Conservation (phyloP, 2,329 filamentous ascomycete genomes). For the Ophiocordyceps camponoti-floridani region DNA sequence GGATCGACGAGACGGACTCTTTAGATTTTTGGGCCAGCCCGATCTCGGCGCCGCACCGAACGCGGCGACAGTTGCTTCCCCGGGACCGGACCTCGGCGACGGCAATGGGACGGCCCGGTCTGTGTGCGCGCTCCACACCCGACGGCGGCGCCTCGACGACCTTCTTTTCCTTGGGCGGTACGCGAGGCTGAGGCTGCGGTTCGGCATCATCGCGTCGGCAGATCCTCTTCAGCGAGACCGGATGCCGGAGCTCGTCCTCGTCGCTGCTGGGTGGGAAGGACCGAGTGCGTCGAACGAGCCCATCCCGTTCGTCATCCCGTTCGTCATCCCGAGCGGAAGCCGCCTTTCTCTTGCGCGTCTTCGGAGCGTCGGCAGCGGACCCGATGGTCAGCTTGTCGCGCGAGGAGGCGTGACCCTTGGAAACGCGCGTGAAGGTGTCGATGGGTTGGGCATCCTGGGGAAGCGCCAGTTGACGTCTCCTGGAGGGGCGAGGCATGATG, state of each 20-base stretch:
- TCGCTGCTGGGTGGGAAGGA: conserved; percentile 17
- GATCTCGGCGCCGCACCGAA: background rate
- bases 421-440: conserved; percentile 26
- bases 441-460: conserved; percentile 13
- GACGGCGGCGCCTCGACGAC: conserved; percentile 12
- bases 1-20: conserved; percentile 17
- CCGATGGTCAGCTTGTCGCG: conserved; percentile 15
- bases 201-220: conserved; percentile 10
- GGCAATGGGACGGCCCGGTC: conserved; percentile 13
- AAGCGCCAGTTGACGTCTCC: conserved; percentile 4
- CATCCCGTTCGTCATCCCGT: too few relatives aligned
- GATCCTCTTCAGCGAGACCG: conserved; percentile 10
- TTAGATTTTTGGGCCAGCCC: background rate
- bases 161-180: conserved; percentile 12
- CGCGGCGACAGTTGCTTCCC: background rate
- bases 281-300: conserved; percentile 9
- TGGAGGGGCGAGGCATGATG: conserved; percentile 4
- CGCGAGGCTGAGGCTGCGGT: background rate
- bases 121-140: conserved; percentile 11
- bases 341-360: conserved; percentile 21
- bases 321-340: conserved; percentile 8
- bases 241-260: conserved; percentile 7
- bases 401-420: conserved; percentile 19
- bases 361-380: conserved; percentile 9
- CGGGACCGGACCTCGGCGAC: conserved; percentile 10